phyloP scores from a whole-genome alignment of 768 basidiomycete genomes.

The Pluteus cervinus region DNA sequence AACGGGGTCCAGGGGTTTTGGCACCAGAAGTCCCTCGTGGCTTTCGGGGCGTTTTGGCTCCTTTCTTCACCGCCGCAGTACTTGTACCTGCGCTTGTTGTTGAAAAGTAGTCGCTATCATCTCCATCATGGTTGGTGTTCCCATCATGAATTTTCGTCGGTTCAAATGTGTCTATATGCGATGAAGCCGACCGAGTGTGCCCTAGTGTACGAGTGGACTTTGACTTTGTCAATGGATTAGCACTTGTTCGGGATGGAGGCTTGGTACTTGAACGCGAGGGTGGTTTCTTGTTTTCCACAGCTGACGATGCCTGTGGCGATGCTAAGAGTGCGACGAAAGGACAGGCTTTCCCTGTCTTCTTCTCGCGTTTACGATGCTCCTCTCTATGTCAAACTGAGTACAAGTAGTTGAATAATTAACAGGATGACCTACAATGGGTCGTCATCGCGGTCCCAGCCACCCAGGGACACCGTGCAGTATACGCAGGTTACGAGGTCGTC shows the following conservation, averaged over 20 bases:
- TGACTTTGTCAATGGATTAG: too few relatives aligned
- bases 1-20: neutral
- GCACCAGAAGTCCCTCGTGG: slow-evolving; percentile 17
- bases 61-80: slow-evolving; percentile 2
- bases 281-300: neutral
- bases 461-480: slow-evolving; percentile 74
- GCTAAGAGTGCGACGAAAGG: slow-evolving; percentile 31
- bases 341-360: slow-evolving; percentile 37
- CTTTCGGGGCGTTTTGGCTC: slow-evolving; percentile 18
- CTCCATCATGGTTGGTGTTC: slow-evolving; percentile 22
- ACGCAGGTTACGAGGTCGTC: slow-evolving; percentile 84
- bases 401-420: slow-evolving; percentile 1
- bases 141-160: slow-evolving; percentile 37
- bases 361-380: slow-evolving; percentile 67
- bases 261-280: neutral
- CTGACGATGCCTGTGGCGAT: slow-evolving; percentile 5
- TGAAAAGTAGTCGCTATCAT: slow-evolving; percentile 9
- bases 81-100: slow-evolving; percentile 8
- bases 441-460: slow-evolving; percentile 85
- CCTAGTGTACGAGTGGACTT: slow-evolving; percentile 10
- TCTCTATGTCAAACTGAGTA: slow-evolving; percentile 35
- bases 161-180: slow-evolving; percentile 26
- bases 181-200: neutral
- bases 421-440: slow-evolving; percentile 66
- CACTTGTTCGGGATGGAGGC: slow-evolving; percentile 20